Base-by-base conservation (phyloP, 257 asterid genomes). In the Echium plantagineum region DNA sequence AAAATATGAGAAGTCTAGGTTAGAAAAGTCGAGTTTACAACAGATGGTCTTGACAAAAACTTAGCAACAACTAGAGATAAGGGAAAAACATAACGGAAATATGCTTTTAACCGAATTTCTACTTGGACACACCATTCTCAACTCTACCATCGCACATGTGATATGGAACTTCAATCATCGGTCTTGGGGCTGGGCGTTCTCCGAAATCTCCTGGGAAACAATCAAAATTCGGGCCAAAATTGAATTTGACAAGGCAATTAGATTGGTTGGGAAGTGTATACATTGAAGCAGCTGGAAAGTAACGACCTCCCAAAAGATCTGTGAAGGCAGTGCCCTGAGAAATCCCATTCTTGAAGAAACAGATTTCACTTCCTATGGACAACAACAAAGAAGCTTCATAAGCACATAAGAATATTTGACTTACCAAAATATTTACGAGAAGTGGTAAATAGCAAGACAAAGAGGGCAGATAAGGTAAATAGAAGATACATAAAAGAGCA, bases 261-360 rank as follows among this genome's bases (percentile, higher is more conserved):
- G 97, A 90, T 67, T 89, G 96, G 76, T 86, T 80, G 0, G 99
- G 99, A 66, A 93, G 95, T 20, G 99, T 93, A 75, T 83, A 93
- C 95, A 93, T 86, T 32, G 97, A 93, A 65, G 99, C 99, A 22
- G 97, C 99, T 17, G 99, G 96, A 64, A 72, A 86, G 78, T 93
- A 93, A 51, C 87, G 90, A 53, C 96, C 99, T 64, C 99, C 99
- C 35, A 66, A 78, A 57, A 93, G 82, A 75, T 89, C 85, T 60
- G 58, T 75, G 72, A 84, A 93, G 66, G 99, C 97, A 70, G 86
- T 83, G 35, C 97, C 99, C 72, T 84, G 96, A 63, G 94, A 82
- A 65, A 78, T 71, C 64, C 99, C 96, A 51, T 93, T 93, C 76
- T 80, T 89, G 83, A 89, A 93, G 69, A 82, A 93, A 7, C 86